Percentiles rank a stretch among this genome's conserved stretches.
Conservation (phyloP, 495 filamentous ascomycete genomes). For the Pyrenula aspistea region DNA sequence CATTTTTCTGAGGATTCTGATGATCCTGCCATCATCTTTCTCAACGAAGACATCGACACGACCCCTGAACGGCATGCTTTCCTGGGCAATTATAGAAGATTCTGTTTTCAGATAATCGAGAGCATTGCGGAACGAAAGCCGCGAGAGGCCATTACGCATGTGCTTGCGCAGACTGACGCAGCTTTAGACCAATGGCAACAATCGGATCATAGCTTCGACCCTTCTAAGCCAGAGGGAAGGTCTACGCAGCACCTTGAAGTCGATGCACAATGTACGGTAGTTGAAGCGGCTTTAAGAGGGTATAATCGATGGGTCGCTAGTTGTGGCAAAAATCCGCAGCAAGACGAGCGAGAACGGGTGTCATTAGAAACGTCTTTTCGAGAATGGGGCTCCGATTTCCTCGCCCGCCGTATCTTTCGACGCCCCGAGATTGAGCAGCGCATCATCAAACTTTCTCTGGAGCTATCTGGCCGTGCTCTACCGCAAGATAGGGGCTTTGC, state of each 20-base stretch:
- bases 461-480: conserved; percentile 73
- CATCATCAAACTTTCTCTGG: conserved; percentile 71
- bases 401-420: background rate
- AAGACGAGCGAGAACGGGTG: conserved; percentile 49
- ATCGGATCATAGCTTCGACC: background rate
- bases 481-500: conserved; percentile 68
- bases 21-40: conserved; percentile 65
- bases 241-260: conserved; percentile 19
- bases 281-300: conserved; percentile 85
- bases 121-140: conserved; percentile 66
- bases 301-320: conserved; percentile 66
- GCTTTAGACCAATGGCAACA: conserved; percentile 41
- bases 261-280: conserved; percentile 80
- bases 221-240: background rate
- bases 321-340: conserved; percentile 38
- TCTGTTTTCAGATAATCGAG: conserved; percentile 76
- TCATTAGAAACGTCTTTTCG: conserved; percentile 59
- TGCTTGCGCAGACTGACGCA: conserved; percentile 62
- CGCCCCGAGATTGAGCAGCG: conserved; percentile 68
- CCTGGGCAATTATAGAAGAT: conserved; percentile 90
- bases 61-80: conserved; percentile 91
- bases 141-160: conserved; percentile 76
- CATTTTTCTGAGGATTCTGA: conserved; percentile 66
- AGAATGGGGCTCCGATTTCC: conserved; percentile 62
- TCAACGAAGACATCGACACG: conserved; percentile 89